A percentile compares a stretch with the other conserved stretches of the same genome.
Conservation (phyloP, 2,329 filamentous ascomycete species). For the Coniochaeta prunicola region DNA sequence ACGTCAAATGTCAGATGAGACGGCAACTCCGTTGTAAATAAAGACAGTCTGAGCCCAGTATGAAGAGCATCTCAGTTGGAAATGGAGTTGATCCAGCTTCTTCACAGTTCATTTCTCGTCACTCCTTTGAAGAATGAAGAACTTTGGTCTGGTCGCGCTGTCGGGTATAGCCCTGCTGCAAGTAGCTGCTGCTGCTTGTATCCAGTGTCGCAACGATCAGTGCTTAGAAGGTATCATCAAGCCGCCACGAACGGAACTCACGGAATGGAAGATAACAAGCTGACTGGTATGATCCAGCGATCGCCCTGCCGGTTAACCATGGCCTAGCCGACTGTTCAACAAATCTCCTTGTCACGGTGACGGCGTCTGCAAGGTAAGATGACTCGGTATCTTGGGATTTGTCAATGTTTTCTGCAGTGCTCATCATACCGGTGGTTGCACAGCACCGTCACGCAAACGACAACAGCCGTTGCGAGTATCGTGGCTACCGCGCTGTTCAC, state of each 20-base stretch:
- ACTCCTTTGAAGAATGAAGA: constrained; percentile 7
- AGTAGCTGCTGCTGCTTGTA: constrained; percentile 4
- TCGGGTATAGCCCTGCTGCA: constrained; percentile 6
- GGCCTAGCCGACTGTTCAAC: constrained; percentile 5
- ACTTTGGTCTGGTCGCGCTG: constrained; percentile 3
- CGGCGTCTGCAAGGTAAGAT: constrained; percentile 2
- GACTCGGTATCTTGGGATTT: not conserved
- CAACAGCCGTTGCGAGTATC: constrained; percentile 3
- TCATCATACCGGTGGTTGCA: not conserved
- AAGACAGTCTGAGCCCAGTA: not conserved
- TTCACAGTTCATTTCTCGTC: constrained; percentile 3
- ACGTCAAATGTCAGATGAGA: not conserved
- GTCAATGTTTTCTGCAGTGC: not conserved
- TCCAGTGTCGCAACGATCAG: constrained; percentile 5
- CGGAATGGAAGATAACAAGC: not conserved
- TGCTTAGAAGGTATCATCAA: constrained; percentile 6
- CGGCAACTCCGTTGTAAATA: not conserved
- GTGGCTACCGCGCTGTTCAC: constrained; percentile 5
- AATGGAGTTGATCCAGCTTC: not conserved
- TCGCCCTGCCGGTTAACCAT: not conserved
- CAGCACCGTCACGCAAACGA: not conserved
- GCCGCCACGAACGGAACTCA: not conserved
- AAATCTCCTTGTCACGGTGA: constrained; percentile 7
- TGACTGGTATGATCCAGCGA: not conserved
- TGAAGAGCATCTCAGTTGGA: not conserved